phyloP scores from a whole-genome alignment of 345 rosid genomes.

The Bruguiera parviflora region DNA sequence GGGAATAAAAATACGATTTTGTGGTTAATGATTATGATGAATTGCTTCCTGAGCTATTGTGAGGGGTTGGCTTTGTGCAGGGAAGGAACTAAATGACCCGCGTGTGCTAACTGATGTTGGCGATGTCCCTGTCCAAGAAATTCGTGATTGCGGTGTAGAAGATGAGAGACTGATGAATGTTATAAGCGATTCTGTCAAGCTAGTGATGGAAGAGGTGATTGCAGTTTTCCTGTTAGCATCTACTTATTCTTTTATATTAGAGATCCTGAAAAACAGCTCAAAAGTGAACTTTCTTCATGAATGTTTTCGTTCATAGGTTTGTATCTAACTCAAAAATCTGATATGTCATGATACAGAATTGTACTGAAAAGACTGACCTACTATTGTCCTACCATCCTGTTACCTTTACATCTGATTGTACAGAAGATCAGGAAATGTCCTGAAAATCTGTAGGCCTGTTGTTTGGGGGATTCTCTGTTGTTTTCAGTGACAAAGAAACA shows the following conservation, averaged over 20 bases:
- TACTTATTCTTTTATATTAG: not conserved
- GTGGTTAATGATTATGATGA: not conserved
- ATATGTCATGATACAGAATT: not conserved
- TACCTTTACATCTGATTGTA: not conserved
- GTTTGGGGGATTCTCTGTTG: no score
- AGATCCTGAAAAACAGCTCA: not conserved
- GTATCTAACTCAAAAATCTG: not conserved
- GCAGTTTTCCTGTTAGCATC: not conserved
- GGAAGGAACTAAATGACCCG: conserved; percentile 85
- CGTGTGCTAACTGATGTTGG: conserved; percentile 93
- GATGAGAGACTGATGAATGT: conserved; percentile 93
- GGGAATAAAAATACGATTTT: no score
- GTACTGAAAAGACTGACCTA: not conserved
- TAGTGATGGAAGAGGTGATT: conserved; percentile 85
- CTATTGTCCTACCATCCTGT: not conserved
- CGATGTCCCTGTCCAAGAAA: conserved; percentile 96
- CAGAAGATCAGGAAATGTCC: no score
- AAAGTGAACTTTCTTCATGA: no score
- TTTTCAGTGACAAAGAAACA: no score
- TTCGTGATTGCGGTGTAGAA: conserved; percentile 92
- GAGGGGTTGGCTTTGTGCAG: conserved; percentile 35
- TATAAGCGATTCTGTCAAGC: conserved; percentile 78
- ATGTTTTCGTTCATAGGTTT: not conserved
- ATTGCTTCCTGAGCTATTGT: not conserved
- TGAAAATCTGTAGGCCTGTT: not conserved